Percentiles rank a stretch among this genome's conserved stretches.
These are phyloP conservation scores for Metarhizium album DNA, from an alignment of 2,329 filamentous ascomycete species.

Conservation along the genomic window DNA sequence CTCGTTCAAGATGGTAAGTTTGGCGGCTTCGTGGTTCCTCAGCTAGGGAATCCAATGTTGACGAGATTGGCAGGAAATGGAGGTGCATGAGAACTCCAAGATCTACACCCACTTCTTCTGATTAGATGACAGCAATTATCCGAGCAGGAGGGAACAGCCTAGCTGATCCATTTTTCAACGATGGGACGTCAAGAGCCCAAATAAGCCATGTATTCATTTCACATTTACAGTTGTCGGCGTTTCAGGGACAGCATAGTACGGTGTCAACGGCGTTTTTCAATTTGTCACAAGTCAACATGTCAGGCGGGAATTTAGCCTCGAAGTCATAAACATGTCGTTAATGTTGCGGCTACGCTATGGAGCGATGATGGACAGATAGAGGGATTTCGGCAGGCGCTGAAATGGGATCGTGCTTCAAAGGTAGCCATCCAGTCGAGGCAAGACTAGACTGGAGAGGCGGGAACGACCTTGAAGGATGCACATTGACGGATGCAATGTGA, in stretches of 20 bases:
- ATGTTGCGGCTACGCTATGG: constrained; percentile 14
- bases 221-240: constrained; percentile 38
- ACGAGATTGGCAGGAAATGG: constrained; percentile 71
- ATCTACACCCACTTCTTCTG: constrained; percentile 99
- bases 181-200: constrained; percentile 12
- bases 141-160: constrained; percentile 12
- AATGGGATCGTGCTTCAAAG: not conserved
- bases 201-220: constrained; percentile 38
- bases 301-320: constrained; percentile 23
- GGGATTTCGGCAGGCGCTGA: not conserved
- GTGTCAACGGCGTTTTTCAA: constrained; percentile 42
- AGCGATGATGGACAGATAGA: constrained; percentile 2
- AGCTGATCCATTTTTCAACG: constrained; percentile 18
- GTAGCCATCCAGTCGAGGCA: not conserved
- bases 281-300: constrained; percentile 19
- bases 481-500: not conserved
- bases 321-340: constrained; percentile 28
- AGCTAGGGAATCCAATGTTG: constrained; percentile 18
- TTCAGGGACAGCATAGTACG: constrained; percentile 47
- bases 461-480: not conserved
- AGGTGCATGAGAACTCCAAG: constrained; percentile 97
- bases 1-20: constrained; percentile 79
- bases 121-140: constrained; percentile 35
- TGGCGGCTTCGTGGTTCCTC: not conserved
- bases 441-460: not conserved